Evolutionary conservation across 371 early-diverging fungal genomes (phyloP).

Genomic region (Gilbertella persicaria): DNA sequence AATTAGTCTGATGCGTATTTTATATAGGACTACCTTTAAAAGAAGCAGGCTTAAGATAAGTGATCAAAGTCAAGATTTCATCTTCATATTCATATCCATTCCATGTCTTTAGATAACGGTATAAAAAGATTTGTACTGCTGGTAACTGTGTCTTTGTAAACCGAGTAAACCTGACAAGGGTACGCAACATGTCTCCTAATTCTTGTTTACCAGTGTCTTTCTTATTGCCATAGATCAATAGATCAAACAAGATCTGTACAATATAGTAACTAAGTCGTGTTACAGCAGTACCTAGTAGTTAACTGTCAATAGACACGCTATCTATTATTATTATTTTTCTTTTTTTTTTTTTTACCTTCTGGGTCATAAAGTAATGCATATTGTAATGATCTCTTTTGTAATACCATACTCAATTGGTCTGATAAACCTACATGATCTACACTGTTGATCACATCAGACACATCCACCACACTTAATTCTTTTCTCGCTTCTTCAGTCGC

Average conservation of each 20-base stretch:
- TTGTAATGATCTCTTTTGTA: conserved; percentile 51
- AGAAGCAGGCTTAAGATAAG: conserved; percentile 44
- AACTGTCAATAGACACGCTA: neutral
- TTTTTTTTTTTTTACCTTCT: conserved; percentile 20
- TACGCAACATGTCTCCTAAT: conserved; percentile 39
- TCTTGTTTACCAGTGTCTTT: conserved; percentile 25
- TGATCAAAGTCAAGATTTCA: conserved; percentile 52
- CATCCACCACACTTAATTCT: conserved; percentile 20
- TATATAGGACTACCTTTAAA: conserved; percentile 43
- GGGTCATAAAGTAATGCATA: conserved; percentile 44
- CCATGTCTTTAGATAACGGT: conserved; percentile 48
- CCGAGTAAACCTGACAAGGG: conserved; percentile 35
- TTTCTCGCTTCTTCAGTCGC: neutral
- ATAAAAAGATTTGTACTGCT: conserved; percentile 48
- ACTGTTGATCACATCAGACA: conserved; percentile 28
- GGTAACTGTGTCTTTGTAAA: conserved; percentile 56
- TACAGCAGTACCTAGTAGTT: conserved; percentile 26
- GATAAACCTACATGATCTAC: conserved; percentile 44
- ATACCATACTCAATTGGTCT: conserved; percentile 46
- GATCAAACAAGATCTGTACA: conserved; percentile 43
- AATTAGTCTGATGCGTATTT: neutral
- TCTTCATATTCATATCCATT: conserved; percentile 51
- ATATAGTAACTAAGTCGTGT: conserved; percentile 52
- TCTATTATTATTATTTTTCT: neutral
- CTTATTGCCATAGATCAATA: conserved; percentile 42